Evolutionary conservation across 345 rosid species (phyloP).

Genomic region (Rhodamnia rubescens): DNA sequence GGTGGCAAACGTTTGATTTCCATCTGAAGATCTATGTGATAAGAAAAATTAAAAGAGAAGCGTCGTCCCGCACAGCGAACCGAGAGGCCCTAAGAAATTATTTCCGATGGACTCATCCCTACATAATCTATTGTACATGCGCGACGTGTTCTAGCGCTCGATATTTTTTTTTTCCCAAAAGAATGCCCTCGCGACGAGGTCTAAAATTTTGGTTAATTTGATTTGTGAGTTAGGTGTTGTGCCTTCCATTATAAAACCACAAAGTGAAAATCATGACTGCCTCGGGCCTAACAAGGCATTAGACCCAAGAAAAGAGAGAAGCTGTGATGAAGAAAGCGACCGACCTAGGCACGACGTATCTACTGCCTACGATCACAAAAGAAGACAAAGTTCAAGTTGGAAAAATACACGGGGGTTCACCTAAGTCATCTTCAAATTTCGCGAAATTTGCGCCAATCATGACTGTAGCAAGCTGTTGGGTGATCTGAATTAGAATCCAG

Average conservation of each 20-base stretch:
- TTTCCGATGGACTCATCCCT: background rate
- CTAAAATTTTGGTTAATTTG: background rate
- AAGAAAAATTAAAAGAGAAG: background rate
- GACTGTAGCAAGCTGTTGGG: background rate
- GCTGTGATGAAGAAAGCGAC: background rate
- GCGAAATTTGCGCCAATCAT: background rate
- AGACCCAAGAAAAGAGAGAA: background rate
- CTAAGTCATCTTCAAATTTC: background rate
- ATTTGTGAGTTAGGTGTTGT: background rate
- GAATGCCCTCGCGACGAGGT: background rate
- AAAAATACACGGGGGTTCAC: background rate
- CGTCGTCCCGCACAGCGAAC: background rate
- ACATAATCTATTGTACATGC: background rate
- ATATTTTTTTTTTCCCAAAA: background rate
- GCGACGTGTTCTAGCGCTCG: background rate
- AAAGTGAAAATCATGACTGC: background rate
- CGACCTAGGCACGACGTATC: background rate
- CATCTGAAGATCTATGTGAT: background rate
- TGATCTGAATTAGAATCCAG: background rate
- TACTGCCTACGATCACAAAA: background rate
- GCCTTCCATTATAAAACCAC: background rate
- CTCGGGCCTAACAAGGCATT: background rate
- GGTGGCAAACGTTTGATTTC: background rate
- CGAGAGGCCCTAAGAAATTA: background rate
- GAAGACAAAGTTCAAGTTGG: background rate